phyloP scores from a whole-genome alignment of 148 eudicot genomes.

The Rhododendron ovatum region DNA sequence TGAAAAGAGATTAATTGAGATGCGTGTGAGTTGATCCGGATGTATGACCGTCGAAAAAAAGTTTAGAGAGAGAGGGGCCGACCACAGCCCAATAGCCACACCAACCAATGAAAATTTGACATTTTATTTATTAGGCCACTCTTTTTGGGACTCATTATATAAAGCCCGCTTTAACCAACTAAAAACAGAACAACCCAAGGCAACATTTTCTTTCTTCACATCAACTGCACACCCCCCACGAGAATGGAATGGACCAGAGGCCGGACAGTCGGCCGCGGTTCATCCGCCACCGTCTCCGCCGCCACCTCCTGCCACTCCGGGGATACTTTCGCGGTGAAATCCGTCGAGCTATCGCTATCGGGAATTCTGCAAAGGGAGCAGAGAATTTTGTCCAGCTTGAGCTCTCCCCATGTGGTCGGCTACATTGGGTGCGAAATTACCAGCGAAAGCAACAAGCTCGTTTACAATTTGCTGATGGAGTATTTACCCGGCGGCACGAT shows the following conservation, averaged over 20 bases:
- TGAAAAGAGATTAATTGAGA: no score
- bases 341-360: conserved; percentile 26
- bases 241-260: conserved; percentile 41
- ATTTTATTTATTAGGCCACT: not conserved
- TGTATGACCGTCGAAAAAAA: no score
- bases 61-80: not conserved
- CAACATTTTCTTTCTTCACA: not conserved
- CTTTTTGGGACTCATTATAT: not conserved
- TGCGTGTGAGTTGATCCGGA: not conserved
- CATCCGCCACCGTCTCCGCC: conserved; percentile 42
- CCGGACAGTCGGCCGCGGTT: conserved; percentile 38
- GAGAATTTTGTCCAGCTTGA: conserved; percentile 25
- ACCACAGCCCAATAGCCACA: not conserved
- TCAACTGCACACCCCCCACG: not conserved
- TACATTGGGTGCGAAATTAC: conserved; percentile 31
- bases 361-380: conserved; percentile 26
- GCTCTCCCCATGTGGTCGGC: conserved; percentile 35
- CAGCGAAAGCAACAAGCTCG: not conserved
- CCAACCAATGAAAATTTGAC: not conserved
- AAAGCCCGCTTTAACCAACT: not conserved
- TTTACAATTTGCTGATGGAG: conserved; percentile 45
- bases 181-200: not conserved
- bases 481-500: conserved; percentile 38
- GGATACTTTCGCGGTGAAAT: conserved; percentile 42
- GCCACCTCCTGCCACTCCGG: conserved; percentile 35